These are phyloP conservation scores for Iris pallida DNA, from an alignment of 116 monocot genomes.

Conservation along the genomic window DNA sequence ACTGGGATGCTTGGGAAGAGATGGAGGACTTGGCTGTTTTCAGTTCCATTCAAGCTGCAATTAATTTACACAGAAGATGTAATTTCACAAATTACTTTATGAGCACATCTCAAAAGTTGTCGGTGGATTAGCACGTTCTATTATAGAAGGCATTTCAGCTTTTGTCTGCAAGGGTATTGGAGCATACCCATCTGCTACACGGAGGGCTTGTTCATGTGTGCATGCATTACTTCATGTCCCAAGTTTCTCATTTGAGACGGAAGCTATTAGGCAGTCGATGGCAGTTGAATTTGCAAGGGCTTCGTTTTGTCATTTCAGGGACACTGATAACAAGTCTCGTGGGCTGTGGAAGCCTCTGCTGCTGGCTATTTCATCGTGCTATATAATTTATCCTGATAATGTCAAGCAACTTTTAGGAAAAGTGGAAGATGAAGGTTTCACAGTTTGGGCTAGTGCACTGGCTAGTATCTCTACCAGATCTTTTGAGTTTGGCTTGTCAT, in stretches of 20 bases:
- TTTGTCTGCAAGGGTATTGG: slow-evolving; percentile 49
- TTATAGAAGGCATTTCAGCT: slow-evolving; percentile 50
- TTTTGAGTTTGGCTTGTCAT: slow-evolving; percentile 35
- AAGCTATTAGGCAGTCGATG: slow-evolving; percentile 34
- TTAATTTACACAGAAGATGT: slow-evolving; percentile 38
- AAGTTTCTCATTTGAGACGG: slow-evolving; percentile 30
- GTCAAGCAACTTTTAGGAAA: slow-evolving; percentile 40
- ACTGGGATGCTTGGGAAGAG: slow-evolving; percentile 74
- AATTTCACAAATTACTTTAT: slow-evolving; percentile 28
- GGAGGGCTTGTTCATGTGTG: slow-evolving; percentile 56
- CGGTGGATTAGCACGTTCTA: slow-evolving; percentile 21
- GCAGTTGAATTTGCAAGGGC: slow-evolving; percentile 31
- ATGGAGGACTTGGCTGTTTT: slow-evolving; percentile 69
- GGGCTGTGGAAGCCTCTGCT: slow-evolving; percentile 49
- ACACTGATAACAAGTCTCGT: slow-evolving; percentile 24
- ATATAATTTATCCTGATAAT: slow-evolving; percentile 49
- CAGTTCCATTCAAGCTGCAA: slow-evolving; percentile 43
- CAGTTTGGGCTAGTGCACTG: slow-evolving; percentile 40
- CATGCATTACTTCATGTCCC: slow-evolving; percentile 49
- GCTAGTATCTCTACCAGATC: slow-evolving; percentile 39
- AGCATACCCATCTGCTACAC: slow-evolving; percentile 54
- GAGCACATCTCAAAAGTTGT: slow-evolving; percentile 21
- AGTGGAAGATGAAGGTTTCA: slow-evolving; percentile 40
- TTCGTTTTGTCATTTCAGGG: slow-evolving; percentile 47
- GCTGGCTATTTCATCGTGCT: slow-evolving; percentile 62